phyloP scores from a whole-genome alignment of 179 eudicot genomes.

The Heliamphora pulchella region DNA sequence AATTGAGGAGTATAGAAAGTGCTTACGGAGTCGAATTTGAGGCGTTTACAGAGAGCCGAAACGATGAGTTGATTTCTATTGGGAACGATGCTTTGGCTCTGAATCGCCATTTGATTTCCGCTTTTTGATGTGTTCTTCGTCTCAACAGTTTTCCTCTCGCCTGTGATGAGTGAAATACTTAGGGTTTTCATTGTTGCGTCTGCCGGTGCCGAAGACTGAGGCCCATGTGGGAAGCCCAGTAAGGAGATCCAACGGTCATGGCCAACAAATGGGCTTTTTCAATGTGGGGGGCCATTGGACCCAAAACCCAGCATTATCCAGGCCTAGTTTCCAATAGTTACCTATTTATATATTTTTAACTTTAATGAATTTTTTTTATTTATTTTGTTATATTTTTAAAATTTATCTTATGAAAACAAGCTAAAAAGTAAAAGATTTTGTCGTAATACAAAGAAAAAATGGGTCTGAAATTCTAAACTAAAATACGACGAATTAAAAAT shows the following conservation, averaged over 20 bases:
- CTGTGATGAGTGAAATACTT: neutral
- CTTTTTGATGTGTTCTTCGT: neutral
- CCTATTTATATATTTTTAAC: too few species aligned
- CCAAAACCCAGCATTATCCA: too few species aligned
- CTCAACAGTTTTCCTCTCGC: neutral
- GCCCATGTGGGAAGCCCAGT: neutral
- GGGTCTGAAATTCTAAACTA: too few species aligned
- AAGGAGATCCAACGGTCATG: neutral
- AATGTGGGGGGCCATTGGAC: too few species aligned
- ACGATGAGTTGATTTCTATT: constrained; percentile 36
- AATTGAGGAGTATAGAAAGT: neutral
- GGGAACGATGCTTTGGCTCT: constrained; percentile 19
- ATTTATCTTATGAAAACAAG: too few species aligned
- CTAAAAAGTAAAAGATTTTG: too few species aligned
- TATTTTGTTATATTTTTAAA: too few species aligned
- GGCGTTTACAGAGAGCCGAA: constrained; percentile 50
- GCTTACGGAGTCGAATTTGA: constrained; percentile 50
- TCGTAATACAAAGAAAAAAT: too few species aligned
- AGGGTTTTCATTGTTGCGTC: neutral
- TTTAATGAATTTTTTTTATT: too few species aligned
- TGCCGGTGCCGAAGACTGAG: neutral
- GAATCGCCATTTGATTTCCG: constrained; percentile 27
- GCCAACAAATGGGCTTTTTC: too few species aligned
- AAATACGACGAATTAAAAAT: too few species aligned
- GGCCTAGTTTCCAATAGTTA: too few species aligned